Evolutionary conservation across 2,329 filamentous ascomycete genomes (phyloP), one percentile per base, ranked within the genome.

Genomic region (Ceratocystis ficicola): DNA sequence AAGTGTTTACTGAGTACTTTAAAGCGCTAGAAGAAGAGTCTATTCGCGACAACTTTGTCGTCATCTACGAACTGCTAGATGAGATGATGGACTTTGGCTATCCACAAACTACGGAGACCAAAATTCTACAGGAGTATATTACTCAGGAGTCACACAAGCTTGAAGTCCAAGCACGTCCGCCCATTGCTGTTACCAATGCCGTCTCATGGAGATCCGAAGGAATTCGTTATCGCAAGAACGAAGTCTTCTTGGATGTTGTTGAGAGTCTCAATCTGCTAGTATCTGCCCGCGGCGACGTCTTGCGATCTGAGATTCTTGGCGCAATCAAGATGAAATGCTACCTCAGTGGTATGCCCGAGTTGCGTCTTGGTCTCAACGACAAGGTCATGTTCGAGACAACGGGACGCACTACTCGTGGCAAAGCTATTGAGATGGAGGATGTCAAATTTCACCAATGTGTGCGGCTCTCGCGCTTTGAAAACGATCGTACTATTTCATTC

Each of bases 21-120:
- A 99, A 99, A 77, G 93, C 95, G 69, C 83, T 99, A 68, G 94
- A 99, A 77, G 94, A 99, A 76, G 94, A 99, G 77, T 96, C 90
- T 72, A 99, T 99, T 75, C 86, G 94, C 72, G 94, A 99, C 80
- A 99, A 99, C 80, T 99, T 99, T 74, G 94, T 99, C 76, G 86
- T 99, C 74, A 99, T 99, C 73, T 99, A 99, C 81, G 94, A 99
- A 77, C 79, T 99, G 68, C 84, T 99, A 69, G 94, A 99, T 74
- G 94, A 99, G 80, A 99, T 99, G 94, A 99, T 99, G 94, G 94
- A 99, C 77, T 99, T 99, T 80, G 94, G 94, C 69, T 96, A 99
- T 76, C 94, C 94, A 5, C 94, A 99, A 76, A 99, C 94, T 8
- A 99, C 94, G 70, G 94, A 99, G 77, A 90, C 86, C 75, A 99